phyloP scores from a whole-genome alignment of 371 early-diverging fungal genomes.

The Lichtheimia hyalospora region DNA sequence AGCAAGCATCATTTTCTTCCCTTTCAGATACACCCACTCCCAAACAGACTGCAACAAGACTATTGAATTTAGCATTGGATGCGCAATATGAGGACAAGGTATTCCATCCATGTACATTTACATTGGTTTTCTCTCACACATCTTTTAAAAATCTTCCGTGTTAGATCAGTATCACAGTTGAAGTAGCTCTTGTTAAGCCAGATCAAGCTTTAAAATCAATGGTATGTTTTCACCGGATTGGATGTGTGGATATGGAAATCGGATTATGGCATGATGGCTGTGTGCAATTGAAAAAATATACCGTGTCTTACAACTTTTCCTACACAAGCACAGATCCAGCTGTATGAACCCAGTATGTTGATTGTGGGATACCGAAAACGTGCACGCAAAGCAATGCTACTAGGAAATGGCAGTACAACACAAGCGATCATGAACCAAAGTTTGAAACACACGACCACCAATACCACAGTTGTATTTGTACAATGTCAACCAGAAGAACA shows the following conservation, averaged over 20 bases:
- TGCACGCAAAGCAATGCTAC: slow-evolving; percentile 1
- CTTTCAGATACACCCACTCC: slow-evolving; percentile 7
- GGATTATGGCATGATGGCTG: not conserved
- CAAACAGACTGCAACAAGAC: not conserved
- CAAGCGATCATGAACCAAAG: slow-evolving; percentile 9
- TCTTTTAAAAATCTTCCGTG: too few species aligned
- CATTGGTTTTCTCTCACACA: not conserved
- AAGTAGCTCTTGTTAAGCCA: too few species aligned
- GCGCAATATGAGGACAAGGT: slow-evolving; percentile 9
- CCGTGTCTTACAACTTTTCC: not conserved
- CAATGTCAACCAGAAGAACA: slow-evolving; percentile 6
- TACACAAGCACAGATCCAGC: slow-evolving; percentile 11
- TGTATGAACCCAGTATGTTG: slow-evolving; percentile 16
- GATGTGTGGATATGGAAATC: not conserved
- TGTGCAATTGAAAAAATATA: not conserved
- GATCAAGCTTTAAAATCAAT: too few species aligned
- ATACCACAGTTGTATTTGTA: slow-evolving; percentile 12
- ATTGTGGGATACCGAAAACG: slow-evolving; percentile 12
- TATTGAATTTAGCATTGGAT: not conserved
- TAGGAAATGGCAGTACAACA: not conserved
- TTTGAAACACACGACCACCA: slow-evolving; percentile 5
- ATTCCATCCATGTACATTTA: not conserved
- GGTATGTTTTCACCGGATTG: too few species aligned
- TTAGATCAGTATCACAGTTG: too few species aligned
- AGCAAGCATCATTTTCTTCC: not conserved